Base-by-base conservation (phyloP, 352 stramenopile genomes). In the Globisporangium cederbergense region DNA sequence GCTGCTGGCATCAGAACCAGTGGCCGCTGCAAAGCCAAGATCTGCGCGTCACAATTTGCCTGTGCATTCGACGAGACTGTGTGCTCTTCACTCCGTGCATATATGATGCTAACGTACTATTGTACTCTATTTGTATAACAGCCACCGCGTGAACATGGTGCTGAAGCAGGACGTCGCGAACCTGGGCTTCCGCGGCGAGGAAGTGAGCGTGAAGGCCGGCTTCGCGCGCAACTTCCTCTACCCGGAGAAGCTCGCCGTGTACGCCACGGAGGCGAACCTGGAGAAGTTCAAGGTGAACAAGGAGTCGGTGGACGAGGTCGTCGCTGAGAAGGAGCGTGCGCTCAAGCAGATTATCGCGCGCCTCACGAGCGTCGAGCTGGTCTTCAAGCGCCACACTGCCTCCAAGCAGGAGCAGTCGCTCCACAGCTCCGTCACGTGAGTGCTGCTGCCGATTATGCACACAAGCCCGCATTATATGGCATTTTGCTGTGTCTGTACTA, bases 191-290 rank as follows among this genome's bases (percentile, higher is more conserved):
- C 81, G 86, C 32, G 94, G 93, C 36, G 90, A 98, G 55, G 87
- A 98, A 49, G 79, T 98, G 51, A 86, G 75, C 32, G 94, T 98
- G 52, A 96, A 97, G 67, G 91, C 95, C 7, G 95, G 95, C 45
- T 98, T 96, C 74, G 94, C 94, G 40, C 90, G 95, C 56, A 98
- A 98, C 77, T 97, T 84, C 60, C 71, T 98, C 51, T 94, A 98
- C 68, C 95, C 95, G 6, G 75, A 98, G 66, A 98, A 98, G 74
- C 78, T 96, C 60, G 94, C 93, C 0, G 81, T 98, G 47, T 98
- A 98, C 73, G 95, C 95, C 14, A 98, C 91, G 34, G 77, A 88
- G 1, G 71, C 74, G 13, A 98, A 98, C 76, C 90, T 90, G 71
- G 71, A 90, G 57, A 89, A 88, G 74, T 93, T 76, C 78, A 90